These are phyloP conservation scores for Larix kaempferi DNA, from an alignment of 75 land plant genomes.

Conservation along the genomic window DNA sequence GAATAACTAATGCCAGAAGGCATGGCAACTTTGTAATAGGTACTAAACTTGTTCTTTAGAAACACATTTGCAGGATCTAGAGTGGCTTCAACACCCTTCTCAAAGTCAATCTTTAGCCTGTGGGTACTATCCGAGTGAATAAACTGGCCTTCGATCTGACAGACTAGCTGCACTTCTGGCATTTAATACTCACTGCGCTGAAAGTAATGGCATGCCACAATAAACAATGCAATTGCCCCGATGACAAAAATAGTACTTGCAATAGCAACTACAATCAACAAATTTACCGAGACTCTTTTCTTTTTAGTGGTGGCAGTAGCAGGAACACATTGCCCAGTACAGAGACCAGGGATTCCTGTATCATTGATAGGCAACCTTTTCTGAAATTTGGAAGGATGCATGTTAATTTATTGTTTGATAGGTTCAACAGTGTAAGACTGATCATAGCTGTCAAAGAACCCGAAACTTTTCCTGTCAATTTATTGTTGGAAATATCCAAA, in stretches of 20 bases:
- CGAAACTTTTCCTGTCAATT: conserved; percentile 23
- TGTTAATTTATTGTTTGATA: neutral
- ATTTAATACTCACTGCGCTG: neutral
- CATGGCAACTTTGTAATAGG: conserved; percentile 64
- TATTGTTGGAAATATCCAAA: conserved; percentile 27
- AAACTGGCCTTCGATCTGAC: conserved; percentile 5
- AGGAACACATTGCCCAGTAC: neutral
- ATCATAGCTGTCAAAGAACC: neutral
- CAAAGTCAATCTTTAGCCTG: conserved; percentile 36
- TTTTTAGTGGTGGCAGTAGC: neutral
- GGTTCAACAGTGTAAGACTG: neutral
- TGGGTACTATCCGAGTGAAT: conserved; percentile 33
- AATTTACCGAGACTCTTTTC: neutral
- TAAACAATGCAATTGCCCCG: neutral
- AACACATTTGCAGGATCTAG: conserved; percentile 27
- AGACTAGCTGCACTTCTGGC: neutral
- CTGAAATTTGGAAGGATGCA: neutral
- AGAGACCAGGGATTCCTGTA: conserved; percentile 15
- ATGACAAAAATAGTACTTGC: conserved; percentile 14
- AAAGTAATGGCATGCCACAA: neutral
- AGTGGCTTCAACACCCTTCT: conserved; percentile 50
- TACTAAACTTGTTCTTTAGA: conserved; percentile 44
- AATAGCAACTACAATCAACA: conserved; percentile 1
- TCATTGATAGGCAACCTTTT: neutral
- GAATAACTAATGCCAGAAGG: conserved; percentile 52